phyloP scores from a whole-genome alignment of 345 rosid species.

The Viola odorata region DNA sequence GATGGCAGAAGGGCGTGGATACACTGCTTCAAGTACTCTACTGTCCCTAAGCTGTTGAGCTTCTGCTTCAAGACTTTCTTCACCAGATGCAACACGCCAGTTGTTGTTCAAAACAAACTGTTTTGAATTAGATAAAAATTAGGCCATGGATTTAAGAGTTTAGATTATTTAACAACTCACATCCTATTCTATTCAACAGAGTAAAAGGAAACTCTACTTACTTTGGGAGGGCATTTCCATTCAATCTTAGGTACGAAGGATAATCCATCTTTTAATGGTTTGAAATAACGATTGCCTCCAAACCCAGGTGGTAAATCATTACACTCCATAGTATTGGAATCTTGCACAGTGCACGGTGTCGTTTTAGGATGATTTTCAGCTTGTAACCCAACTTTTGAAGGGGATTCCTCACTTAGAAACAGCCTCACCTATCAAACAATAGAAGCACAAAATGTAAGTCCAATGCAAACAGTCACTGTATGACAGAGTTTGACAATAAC shows the following conservation, averaged over 20 bases:
- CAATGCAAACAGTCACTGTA: background rate
- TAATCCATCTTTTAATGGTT: conserved; percentile 12
- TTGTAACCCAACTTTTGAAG: conserved; percentile 37
- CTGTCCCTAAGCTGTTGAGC: conserved; percentile 40
- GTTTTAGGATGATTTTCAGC: conserved; percentile 19
- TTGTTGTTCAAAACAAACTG: conserved; percentile 34
- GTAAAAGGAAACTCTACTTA: conserved; percentile 16
- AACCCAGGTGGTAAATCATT: conserved; percentile 48
- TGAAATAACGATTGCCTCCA: conserved; percentile 17
- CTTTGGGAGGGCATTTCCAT: conserved; percentile 52
- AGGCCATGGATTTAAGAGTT: no score
- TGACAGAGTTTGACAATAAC: no score
- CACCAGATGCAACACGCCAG: conserved; percentile 49
- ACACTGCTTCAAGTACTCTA: conserved; percentile 45
- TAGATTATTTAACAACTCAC: no score
- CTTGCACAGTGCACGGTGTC: conserved; percentile 7
- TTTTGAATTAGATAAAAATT: background rate
- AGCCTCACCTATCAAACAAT: conserved; percentile 37
- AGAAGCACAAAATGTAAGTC: conserved; percentile 12
- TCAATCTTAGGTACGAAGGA: conserved; percentile 26
- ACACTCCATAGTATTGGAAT: conserved; percentile 6
- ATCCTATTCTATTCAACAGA: background rate
- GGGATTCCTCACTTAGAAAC: conserved; percentile 42
- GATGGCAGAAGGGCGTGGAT: conserved; percentile 39
- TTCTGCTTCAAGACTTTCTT: conserved; percentile 44